These are phyloP conservation scores for Ceriops zippeliana DNA, from an alignment of 345 rosid genomes.

Conservation along the genomic window DNA sequence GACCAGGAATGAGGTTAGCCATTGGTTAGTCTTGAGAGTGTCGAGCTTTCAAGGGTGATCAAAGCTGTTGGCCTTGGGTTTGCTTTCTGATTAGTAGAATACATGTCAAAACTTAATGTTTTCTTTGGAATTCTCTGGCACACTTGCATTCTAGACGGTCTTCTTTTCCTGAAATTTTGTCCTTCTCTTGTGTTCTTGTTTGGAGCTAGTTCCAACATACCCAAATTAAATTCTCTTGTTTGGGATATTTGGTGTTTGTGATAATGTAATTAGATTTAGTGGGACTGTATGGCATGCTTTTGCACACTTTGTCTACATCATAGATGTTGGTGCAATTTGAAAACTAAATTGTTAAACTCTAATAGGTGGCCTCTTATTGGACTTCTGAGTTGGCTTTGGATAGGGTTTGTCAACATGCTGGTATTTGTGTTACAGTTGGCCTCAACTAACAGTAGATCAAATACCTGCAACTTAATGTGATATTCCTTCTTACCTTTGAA, in stretches of 20 bases:
- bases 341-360: not conserved
- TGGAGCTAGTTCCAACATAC: too few relatives aligned
- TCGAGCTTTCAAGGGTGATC: not conserved
- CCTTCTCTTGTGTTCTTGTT: not conserved
- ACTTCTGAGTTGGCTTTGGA: slow-evolving; percentile 10
- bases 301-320: not conserved
- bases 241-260: too few relatives aligned
- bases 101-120: not conserved
- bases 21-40: not conserved
- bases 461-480: too few relatives aligned
- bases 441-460: not conserved
- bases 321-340: not conserved
- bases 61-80: not conserved
- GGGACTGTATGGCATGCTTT: too few relatives aligned
- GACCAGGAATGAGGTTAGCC: not conserved
- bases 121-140: not conserved
- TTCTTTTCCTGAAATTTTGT: not conserved
- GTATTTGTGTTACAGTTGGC: not conserved
- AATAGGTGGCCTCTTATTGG: not conserved
- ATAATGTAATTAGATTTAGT: too few relatives aligned
- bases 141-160: not conserved
- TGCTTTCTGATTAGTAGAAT: not conserved
- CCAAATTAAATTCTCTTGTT: not conserved
- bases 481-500: too few relatives aligned
- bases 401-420: too few relatives aligned